Evolutionary conservation across 768 basidiomycete species (phyloP), one percentile per base, ranked within the genome.

Genomic region (Russula virescens): DNA sequence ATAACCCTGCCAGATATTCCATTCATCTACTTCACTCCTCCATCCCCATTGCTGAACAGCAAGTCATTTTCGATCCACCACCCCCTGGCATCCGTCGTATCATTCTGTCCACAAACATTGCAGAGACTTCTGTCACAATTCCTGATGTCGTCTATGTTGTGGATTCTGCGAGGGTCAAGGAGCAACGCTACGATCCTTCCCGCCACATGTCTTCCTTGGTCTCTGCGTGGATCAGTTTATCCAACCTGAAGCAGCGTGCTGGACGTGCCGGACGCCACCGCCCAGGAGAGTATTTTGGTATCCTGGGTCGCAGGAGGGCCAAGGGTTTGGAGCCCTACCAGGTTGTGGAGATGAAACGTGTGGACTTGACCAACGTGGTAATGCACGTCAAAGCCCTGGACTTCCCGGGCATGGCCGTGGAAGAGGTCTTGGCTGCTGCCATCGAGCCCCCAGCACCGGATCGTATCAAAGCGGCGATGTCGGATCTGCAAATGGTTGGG

Each of bases 381-480:
- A 98, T 98, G 94, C 94, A 94, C 71, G 84, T 98, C 73, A 97
- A 96, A 70, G 94, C 94, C 10, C 81, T 97, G 40, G 86, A 92
- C 71, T 88, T 97, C 71, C 90, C 91, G 7, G 85, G 83, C 48
- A 85, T 94, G 85, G 75, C 83, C 31, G 90, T 93, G 7, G 89
- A 95, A 69, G 88, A 95, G 63, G 93, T 97, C 23, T 79, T 98
- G 40, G 84, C 83, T 1, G 85, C 83, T 13, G 81, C 88, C 14
- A 97, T 97, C 58, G 94, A 98, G 71, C 89, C 95, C 18, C 95
- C 95, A n/a, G 84, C 82, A 40, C 74, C 82, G 1, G 81, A 81
- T 40, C 87, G 91, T 23, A 87, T 98, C 38, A 76, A 75, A 14
- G 86, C 91, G 52, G 95, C 94, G 1, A 86, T 94, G 78, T 81